Percentiles rank a stretch among this genome's conserved stretches.
phyloP scores from a whole-genome alignment of 2,329 filamentous ascomycete species.

The Dothideomycetidae sp. region DNA sequence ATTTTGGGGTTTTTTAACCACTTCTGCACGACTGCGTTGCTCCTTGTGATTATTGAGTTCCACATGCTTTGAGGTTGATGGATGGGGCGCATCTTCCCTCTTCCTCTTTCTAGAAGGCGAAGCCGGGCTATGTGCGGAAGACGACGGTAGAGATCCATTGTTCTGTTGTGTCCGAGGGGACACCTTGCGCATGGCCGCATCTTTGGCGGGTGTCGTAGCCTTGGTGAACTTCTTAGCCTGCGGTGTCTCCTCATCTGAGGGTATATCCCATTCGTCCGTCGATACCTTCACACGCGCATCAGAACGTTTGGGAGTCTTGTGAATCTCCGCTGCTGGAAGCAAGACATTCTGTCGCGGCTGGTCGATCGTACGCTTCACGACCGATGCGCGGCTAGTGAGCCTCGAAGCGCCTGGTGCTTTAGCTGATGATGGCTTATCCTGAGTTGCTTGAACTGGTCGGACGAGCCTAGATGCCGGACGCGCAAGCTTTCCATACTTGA shows the following conservation, averaged over 20 bases:
- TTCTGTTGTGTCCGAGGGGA: too few species aligned
- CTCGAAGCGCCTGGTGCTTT: neutral
- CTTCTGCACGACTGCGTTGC: neutral
- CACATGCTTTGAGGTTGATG: too few species aligned
- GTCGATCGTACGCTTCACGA: neutral
- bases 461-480: neutral
- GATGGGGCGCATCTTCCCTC: neutral
- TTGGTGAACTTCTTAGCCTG: neutral
- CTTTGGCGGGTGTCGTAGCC: neutral
- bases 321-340: neutral
- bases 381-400: neutral
- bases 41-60: too few species aligned
- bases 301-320: neutral
- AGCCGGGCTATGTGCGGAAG: neutral
- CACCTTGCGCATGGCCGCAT: too few species aligned
- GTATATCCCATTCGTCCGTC: neutral
- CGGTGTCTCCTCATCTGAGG: neutral
- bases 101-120: conserved; percentile 7
- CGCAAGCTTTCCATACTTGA: neutral
- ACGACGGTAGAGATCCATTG: too few species aligned
- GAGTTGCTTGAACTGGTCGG: neutral
- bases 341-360: neutral
- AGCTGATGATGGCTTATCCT: neutral
- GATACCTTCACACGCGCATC: neutral
- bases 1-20: neutral